Evolutionary conservation across 1,139 yeast species (phyloP), one percentile per base, ranked within the genome.

Genomic region (Diutina rugosa): DNA sequence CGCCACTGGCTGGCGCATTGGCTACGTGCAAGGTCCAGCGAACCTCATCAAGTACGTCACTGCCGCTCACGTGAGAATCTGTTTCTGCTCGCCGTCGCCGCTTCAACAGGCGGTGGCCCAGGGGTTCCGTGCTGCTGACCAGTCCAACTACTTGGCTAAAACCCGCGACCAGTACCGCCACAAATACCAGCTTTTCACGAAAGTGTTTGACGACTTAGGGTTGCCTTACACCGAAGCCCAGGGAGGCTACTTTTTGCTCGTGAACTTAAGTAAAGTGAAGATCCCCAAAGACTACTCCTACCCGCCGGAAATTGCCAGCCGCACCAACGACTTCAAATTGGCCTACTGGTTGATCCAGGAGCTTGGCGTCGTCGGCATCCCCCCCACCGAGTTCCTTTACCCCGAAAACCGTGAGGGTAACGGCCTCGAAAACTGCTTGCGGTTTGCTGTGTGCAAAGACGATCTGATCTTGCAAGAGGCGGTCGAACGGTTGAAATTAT

Each of bases 1-100:
- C 30, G 97, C 97, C 49, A 93, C 99, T 30, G 99, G 99, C 57
- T 93, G 98, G 97, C 84, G 99, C 74, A 81, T 93, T 57, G 99
- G 99, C 56, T 93, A 95, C 93, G 79, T 91, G 47, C 85, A 91
- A 61, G 98, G 97, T 6, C 86, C 88, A 56, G 79, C 88, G n/a
- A 86, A 85, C 30, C 75, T 91, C 63, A 78, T 93, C 64, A 83
- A 85, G 62, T 89, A 87, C 67, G 96, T 85, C 3, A 79, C 90
- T 9, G 83, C 89, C 45, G 99, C 98, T 1, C 97, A 93, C 69
- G 90, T 97, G 1, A 81, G 99, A 70, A 90, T 91, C 62, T 87
- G 95, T 66, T 90, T 90, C 70, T 78, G 93, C 8, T 82, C 90
- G 1, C 96, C 97, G 55, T 84, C 96, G 30, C 97, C 98, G n/a